Percentiles rank a stretch among this genome's conserved stretches.
These are phyloP conservation scores for Dactylorhiza incarnata DNA, from an alignment of 106 monocot genomes.

Conservation along the genomic window DNA sequence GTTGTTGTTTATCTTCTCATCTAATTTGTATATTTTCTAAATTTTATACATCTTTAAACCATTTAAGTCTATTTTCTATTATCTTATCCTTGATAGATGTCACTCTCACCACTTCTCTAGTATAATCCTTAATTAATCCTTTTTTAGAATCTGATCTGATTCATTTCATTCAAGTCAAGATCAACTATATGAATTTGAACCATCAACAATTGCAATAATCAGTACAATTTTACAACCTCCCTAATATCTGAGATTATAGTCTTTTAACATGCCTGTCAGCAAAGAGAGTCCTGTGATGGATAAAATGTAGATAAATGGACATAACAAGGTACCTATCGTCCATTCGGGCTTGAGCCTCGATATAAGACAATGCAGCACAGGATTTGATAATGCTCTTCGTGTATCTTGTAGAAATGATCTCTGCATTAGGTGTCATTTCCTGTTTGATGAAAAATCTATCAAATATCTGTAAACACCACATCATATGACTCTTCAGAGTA, in stretches of 20 bases:
- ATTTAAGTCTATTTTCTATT: no score
- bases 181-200: background rate
- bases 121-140: no score
- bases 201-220: background rate
- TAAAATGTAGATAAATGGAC: background rate
- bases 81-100: no score
- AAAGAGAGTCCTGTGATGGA: background rate
- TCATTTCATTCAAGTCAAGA: no score
- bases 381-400: slow-evolving; percentile 97
- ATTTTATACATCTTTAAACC: no score
- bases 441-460: slow-evolving; percentile 17
- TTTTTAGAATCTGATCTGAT: no score
- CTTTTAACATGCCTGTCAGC: background rate
- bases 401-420: slow-evolving; percentile 88
- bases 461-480: background rate
- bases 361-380: slow-evolving; percentile 96
- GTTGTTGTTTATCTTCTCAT: no score
- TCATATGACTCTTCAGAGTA: background rate
- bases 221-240: background rate
- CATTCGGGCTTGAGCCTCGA: slow-evolving; percentile 99
- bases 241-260: background rate
- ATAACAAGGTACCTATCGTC: slow-evolving; percentile 69
- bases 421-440: slow-evolving; percentile 93
- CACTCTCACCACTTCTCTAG: no score
- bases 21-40: no score